These are phyloP conservation scores for Linnemannia exigua DNA, from an alignment of 192 early-diverging fungal species.

Conservation along the genomic window DNA sequence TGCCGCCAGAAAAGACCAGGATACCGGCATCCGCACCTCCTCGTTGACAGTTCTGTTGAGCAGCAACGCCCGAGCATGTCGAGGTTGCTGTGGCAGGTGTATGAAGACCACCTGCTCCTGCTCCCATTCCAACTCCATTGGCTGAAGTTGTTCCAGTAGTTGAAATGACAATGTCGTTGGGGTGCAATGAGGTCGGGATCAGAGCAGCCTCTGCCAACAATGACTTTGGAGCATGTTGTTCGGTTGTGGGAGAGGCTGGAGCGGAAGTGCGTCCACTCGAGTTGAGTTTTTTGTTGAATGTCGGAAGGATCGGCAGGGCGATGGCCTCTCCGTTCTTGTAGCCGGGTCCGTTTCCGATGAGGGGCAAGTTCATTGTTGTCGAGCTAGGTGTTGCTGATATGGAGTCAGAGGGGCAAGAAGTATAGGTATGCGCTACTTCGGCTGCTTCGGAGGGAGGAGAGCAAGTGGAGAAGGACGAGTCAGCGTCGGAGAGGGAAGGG, in stretches of 20 bases:
- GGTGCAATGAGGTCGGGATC: constrained; percentile 9
- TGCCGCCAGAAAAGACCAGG: constrained; percentile 82
- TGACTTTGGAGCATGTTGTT: constrained; percentile 7
- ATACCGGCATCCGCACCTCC: constrained; percentile 59
- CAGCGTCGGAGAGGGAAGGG: neutral
- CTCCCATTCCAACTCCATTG: too few relatives aligned
- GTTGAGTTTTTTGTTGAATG: constrained; percentile 32
- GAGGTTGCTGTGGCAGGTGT: neutral
- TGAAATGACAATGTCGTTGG: neutral
- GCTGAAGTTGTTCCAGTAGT: neutral
- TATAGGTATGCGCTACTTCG: neutral
- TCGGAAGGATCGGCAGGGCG: constrained; percentile 41
- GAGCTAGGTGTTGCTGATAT: neutral
- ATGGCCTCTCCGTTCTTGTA: constrained; percentile 54
- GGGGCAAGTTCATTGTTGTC: constrained; percentile 16
- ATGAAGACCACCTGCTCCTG: neutral
- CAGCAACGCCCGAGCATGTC: neutral
- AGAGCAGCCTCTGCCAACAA: constrained; percentile 10
- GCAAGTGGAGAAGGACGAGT: neutral
- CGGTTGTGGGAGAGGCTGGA: constrained; percentile 12
- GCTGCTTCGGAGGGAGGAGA: neutral
- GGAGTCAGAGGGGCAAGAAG: neutral
- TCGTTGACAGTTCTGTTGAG: neutral
- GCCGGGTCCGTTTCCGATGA: constrained; percentile 55
- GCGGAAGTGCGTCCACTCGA: constrained; percentile 2